Evolutionary conservation across 2,329 filamentous ascomycete genomes (phyloP).

Genomic region (Aspergillus novoparasiticus): DNA sequence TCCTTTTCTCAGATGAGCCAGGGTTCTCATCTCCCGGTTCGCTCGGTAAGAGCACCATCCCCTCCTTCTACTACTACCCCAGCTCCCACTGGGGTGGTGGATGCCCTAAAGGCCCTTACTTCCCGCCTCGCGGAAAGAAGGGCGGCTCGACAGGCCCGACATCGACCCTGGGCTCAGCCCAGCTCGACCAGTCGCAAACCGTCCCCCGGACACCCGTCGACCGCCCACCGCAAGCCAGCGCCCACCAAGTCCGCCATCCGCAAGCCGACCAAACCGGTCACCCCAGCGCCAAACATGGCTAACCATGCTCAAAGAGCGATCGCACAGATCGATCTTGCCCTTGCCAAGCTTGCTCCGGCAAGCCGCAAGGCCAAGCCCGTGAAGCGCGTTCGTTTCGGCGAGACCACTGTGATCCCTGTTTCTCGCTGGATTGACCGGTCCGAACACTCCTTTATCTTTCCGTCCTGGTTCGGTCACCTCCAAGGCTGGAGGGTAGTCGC

Average conservation of each 20-base stretch:
- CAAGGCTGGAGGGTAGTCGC: constrained; percentile 19
- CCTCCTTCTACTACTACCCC: constrained; percentile 8
- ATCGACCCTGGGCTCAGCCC: constrained; percentile 14
- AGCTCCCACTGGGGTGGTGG: constrained; percentile 5
- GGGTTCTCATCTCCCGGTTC: constrained; percentile 23
- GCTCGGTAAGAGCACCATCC: constrained; percentile 10
- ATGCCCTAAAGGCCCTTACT: not conserved
- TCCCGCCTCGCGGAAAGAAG: constrained; percentile 17
- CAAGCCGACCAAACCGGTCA: not conserved
- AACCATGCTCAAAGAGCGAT: constrained; percentile 15
- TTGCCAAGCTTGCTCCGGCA: not conserved
- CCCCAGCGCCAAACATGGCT: not conserved
- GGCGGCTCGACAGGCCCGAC: constrained; percentile 17
- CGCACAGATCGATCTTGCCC: constrained; percentile 1
- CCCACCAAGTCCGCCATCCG: constrained; percentile 6
- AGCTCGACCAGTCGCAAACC: constrained; percentile 9
- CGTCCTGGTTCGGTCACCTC: constrained; percentile 13
- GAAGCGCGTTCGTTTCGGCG: constrained; percentile 28
- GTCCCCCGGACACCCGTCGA: constrained; percentile 15
- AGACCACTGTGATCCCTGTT: constrained; percentile 24
- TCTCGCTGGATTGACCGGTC: constrained; percentile 31
- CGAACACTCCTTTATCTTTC: constrained; percentile 20
- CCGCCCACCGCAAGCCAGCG: not conserved
- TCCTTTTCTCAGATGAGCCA: constrained; percentile 18
- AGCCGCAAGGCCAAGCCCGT: not conserved